Conservation (phyloP, 345 rosid species). For the Toxicodendron radicans region DNA sequence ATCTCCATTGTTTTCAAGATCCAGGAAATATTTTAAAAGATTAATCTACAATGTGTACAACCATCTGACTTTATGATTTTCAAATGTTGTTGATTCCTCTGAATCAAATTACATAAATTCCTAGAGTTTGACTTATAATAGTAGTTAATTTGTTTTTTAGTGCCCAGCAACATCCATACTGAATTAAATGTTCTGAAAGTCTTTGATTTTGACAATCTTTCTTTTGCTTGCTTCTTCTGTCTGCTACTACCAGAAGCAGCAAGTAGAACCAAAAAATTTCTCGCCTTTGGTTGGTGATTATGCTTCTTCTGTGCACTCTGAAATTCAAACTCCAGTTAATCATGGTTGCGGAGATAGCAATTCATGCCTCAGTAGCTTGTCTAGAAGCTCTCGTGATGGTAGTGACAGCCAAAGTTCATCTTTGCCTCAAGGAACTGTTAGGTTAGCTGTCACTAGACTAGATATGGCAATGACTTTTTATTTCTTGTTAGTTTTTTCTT, state of each 20-base stretch:
- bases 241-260: conserved; percentile 25
- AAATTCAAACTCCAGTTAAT: conserved; percentile 48
- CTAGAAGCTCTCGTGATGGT: conserved; percentile 35
- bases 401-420: conserved; percentile 31
- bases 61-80: background rate
- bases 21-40: too few relatives aligned
- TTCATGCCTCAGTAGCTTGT: conserved; percentile 38
- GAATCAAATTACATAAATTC: background rate
- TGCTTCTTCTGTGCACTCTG: conserved; percentile 34
- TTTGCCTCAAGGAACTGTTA: conserved; percentile 31
- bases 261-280: conserved; percentile 27
- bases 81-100: conserved; percentile 15
- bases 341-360: conserved; percentile 27
- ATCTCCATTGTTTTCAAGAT: too few relatives aligned
- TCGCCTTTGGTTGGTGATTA: conserved; percentile 28
- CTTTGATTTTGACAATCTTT: conserved; percentile 3
- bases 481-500: background rate
- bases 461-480: background rate
- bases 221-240: background rate
- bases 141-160: background rate
- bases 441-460: conserved; percentile 23
- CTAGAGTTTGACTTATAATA: background rate
- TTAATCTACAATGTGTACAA: too few relatives aligned
- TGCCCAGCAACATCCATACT: background rate
- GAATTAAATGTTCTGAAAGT: conserved; percentile 9